phyloP scores from a whole-genome alignment of 371 early-diverging fungal species.

The Cokeromyces recurvatus region DNA sequence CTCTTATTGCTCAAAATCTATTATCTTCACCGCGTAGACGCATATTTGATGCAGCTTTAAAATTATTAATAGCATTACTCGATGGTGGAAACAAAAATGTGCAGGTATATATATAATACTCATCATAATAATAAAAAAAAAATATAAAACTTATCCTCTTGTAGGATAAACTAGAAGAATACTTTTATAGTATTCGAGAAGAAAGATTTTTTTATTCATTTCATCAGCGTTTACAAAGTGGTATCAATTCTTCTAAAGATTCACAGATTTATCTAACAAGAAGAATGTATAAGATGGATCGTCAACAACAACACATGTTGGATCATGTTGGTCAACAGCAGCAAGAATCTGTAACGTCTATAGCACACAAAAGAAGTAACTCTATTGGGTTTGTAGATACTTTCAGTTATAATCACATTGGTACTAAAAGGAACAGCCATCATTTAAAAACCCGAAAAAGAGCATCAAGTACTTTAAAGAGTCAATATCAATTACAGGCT shows the following conservation, averaged over 20 bases:
- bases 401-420: too few relatives aligned
- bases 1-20: constrained; percentile 49
- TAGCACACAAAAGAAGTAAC: not conserved
- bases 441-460: not conserved
- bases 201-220: constrained; percentile 57
- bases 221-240: constrained; percentile 40
- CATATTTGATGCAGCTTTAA: constrained; percentile 38
- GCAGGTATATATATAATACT: constrained; percentile 20
- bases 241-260: constrained; percentile 39
- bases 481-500: not conserved
- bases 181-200: constrained; percentile 27
- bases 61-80: constrained; percentile 42
- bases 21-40: constrained; percentile 36
- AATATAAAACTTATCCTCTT: not conserved
- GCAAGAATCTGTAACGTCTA: not conserved
- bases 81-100: constrained; percentile 57
- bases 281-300: constrained; percentile 27
- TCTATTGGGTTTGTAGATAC: not conserved
- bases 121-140: too few relatives aligned
- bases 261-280: constrained; percentile 26
- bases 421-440: not conserved
- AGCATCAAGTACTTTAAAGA: not conserved
- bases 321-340: constrained; percentile 3
- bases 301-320: constrained; percentile 30
- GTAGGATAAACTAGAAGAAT: constrained; percentile 15